Evolutionary conservation across 345 rosid genomes (phyloP).

Genomic region (rapeseed (Brassica napus)): DNA sequence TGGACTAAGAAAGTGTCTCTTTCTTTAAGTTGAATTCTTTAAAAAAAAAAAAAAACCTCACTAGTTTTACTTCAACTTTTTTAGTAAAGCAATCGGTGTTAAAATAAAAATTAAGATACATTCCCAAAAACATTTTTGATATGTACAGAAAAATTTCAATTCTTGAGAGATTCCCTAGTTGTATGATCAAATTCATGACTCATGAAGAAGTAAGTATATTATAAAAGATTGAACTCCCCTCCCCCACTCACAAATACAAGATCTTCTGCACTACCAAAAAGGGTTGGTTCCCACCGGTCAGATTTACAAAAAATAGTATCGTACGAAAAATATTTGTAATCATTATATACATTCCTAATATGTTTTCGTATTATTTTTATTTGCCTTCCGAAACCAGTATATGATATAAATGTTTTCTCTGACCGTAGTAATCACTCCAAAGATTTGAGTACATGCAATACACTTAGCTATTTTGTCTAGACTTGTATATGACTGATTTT

Average conservation of each 20-base stretch:
- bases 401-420: not conserved
- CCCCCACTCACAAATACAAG: slow-evolving; percentile 21
- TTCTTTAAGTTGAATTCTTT: not conserved
- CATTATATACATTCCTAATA: slow-evolving; percentile 2
- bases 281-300: slow-evolving; percentile 26
- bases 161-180: slow-evolving; percentile 3
- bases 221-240: not conserved
- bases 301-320: slow-evolving; percentile 6
- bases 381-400: slow-evolving; percentile 12
- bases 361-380: not conserved
- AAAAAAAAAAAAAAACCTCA: not conserved
- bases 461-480: not conserved
- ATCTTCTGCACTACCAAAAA: slow-evolving; percentile 32
- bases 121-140: not conserved
- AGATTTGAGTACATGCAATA: not conserved
- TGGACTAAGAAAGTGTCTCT: not conserved
- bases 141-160: not conserved
- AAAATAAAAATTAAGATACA: not conserved
- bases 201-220: not conserved
- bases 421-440: not conserved
- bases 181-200: slow-evolving; percentile 30
- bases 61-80: not conserved
- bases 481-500: not conserved
- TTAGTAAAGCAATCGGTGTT: not conserved
- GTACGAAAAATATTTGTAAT: slow-evolving; percentile 20